A percentile compares a stretch with the other conserved stretches of the same genome.
Evolutionary conservation across 352 stramenopile genomes (phyloP).

Genomic region (Ochromonadaceae sp.): DNA sequence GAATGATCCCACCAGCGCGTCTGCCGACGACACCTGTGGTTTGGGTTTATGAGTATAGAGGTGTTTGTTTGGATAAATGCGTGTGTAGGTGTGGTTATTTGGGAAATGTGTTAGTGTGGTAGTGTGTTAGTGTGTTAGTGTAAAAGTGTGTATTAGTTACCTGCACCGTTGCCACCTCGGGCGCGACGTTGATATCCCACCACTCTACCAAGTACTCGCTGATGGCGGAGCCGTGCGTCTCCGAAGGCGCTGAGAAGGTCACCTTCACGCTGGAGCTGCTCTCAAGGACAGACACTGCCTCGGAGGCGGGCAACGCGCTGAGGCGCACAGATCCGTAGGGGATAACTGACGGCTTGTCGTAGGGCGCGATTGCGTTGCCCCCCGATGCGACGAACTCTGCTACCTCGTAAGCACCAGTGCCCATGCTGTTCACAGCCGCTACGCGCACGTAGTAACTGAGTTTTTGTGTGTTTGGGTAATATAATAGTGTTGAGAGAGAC

Average conservation of each 20-base stretch:
- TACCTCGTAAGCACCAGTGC: slow-evolving; percentile 28
- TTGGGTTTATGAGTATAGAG: too few species aligned
- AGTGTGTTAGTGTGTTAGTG: too few species aligned
- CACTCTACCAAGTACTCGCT: slow-evolving; percentile 49
- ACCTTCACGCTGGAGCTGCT: slow-evolving; percentile 41
- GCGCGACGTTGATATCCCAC: slow-evolving; percentile 32
- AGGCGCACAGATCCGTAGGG: slow-evolving; percentile 28
- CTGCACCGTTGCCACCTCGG: slow-evolving; percentile 8
- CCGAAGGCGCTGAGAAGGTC: slow-evolving; percentile 36
- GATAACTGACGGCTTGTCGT: not conserved
- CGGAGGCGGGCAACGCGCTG: slow-evolving; percentile 26
- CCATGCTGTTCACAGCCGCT: slow-evolving; percentile 61
- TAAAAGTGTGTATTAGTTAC: too few species aligned
- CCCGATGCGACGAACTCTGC: not conserved
- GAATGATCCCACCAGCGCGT: slow-evolving; percentile 59
- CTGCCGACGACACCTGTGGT: not conserved
- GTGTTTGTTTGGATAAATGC: too few species aligned
- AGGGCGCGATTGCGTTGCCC: not conserved
- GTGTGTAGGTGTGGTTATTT: too few species aligned
- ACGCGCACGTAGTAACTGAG: slow-evolving; percentile 63
- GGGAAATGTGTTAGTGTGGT: too few species aligned
- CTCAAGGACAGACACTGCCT: slow-evolving; percentile 37
- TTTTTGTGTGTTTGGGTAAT: slow-evolving; percentile 36
- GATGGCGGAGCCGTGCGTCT: slow-evolving; percentile 39
- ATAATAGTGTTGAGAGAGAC: not conserved